phyloP scores from a whole-genome alignment of 345 rosid species.

The Geranium rotundifolium region DNA sequence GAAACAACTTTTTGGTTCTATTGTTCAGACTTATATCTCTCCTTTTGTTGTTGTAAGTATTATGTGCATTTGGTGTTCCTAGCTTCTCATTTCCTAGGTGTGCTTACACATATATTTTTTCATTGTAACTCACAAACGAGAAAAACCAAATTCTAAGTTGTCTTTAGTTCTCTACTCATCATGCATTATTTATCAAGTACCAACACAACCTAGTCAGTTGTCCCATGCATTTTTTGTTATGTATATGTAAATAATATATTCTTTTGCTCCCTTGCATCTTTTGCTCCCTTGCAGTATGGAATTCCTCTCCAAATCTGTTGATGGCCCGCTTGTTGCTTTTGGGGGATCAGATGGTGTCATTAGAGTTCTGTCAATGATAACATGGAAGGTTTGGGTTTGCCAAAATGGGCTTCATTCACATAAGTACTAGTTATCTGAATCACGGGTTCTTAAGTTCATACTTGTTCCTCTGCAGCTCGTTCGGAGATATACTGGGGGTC shows the following conservation, averaged over 20 bases:
- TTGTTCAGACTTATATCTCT: too few species aligned
- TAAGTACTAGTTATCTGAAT: constrained; percentile 2
- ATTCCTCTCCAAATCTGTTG: constrained; percentile 71
- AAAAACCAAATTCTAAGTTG: neutral
- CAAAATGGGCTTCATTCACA: constrained; percentile 10
- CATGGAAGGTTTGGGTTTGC: constrained; percentile 75
- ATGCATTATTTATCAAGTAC: neutral
- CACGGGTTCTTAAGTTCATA: constrained; percentile 1
- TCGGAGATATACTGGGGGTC: constrained; percentile 93
- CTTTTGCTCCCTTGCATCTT: neutral
- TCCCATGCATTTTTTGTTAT: neutral
- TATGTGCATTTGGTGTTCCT: too few species aligned
- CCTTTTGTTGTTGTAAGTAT: too few species aligned
- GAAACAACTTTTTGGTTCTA: too few species aligned
- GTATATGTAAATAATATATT: constrained; percentile 2
- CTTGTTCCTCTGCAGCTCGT: constrained; percentile 58
- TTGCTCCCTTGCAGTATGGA: constrained; percentile 61
- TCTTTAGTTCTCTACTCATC: neutral
- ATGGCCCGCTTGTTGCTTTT: constrained; percentile 96
- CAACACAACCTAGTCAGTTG: neutral
- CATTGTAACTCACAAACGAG: neutral
- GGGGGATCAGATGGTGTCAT: constrained; percentile 98
- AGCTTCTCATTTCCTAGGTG: too few species aligned
- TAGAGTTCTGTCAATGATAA: constrained; percentile 97
- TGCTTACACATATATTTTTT: too few species aligned